Percentiles rank a stretch among this genome's conserved stretches.
phyloP scores from a whole-genome alignment of 75 land plant species.

The Selaginella tamariscina region DNA sequence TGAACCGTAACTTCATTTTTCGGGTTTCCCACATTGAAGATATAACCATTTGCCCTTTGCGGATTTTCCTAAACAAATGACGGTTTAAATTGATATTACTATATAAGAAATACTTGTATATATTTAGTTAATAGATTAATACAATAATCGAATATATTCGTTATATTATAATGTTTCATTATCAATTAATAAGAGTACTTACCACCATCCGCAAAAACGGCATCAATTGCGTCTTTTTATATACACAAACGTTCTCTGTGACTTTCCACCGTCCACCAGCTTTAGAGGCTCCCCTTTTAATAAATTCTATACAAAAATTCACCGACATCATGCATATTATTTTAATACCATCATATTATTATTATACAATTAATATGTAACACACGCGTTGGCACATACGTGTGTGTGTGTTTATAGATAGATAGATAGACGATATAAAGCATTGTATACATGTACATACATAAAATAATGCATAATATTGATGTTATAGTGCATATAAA shows the following conservation, averaged over 20 bases:
- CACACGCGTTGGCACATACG: neutral
- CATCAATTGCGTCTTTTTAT: slow-evolving; percentile 97
- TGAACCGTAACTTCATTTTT: slow-evolving; percentile 83
- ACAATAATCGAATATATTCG: too few species aligned
- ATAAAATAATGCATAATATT: slow-evolving; percentile 6
- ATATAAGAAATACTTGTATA: neutral
- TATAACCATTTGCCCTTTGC: slow-evolving; percentile 80
- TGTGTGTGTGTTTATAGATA: neutral
- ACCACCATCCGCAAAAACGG: slow-evolving; percentile 85
- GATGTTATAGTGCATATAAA: neutral
- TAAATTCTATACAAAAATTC: slow-evolving; percentile 40
- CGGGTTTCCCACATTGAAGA: slow-evolving; percentile 96
- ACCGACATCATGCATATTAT: neutral
- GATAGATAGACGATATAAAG: neutral
- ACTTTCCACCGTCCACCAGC: slow-evolving; percentile 90
- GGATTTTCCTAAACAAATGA: slow-evolving; percentile 64
- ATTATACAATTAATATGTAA: neutral
- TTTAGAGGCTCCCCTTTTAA: slow-evolving; percentile 77
- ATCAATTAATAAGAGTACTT: slow-evolving; percentile 17
- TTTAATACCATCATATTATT: neutral
- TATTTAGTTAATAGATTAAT: too few species aligned
- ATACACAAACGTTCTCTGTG: slow-evolving; percentile 87
- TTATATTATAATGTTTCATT: neutral
- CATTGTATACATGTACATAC: neutral
- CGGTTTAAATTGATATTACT: neutral